These are phyloP conservation scores for Hypoxylon sp. DNA, from an alignment of 2,329 filamentous ascomycete species.

Conservation along the genomic window DNA sequence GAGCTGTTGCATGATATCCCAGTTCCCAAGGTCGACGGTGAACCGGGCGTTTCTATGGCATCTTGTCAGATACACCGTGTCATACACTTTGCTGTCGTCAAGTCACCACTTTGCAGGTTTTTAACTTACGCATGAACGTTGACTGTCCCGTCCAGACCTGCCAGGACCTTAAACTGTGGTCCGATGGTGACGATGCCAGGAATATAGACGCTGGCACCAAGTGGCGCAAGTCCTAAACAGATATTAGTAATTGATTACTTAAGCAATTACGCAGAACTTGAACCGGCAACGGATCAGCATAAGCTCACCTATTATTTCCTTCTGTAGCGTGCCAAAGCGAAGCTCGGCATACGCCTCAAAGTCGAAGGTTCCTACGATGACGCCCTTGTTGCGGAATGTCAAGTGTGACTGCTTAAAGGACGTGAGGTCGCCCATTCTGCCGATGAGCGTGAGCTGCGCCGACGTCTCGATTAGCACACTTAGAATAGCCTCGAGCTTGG, in stretches of 20 bases:
- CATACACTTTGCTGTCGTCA: too few relatives aligned
- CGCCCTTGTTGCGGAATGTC: constrained; percentile 32
- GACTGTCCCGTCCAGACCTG: too few relatives aligned
- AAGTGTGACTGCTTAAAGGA: constrained; percentile 34
- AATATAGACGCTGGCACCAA: neutral
- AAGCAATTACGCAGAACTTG: too few relatives aligned
- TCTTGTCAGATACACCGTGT: too few relatives aligned
- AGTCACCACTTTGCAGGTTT: too few relatives aligned
- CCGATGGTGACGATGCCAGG: constrained; percentile 36
- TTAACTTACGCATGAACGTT: too few relatives aligned
- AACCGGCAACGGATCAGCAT: constrained; percentile 14
- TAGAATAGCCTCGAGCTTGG: constrained; percentile 30
- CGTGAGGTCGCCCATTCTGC: constrained; percentile 27
- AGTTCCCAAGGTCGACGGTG: too few relatives aligned
- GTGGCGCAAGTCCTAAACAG: too few relatives aligned
- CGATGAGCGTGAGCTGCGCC: constrained; percentile 30
- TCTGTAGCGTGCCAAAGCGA: constrained; percentile 23
- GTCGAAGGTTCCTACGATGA: constrained; percentile 28
- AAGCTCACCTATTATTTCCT: constrained; percentile 27
- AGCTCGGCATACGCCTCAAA: constrained; percentile 32
- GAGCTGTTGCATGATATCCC: too few relatives aligned
- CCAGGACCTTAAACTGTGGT: constrained; percentile 24
- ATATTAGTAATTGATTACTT: too few relatives aligned
- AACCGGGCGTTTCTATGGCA: too few relatives aligned
- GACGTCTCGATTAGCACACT: constrained; percentile 29